Base-by-base conservation (phyloP, 2,329 filamentous ascomycete species). In the Cladosporium oxysporum region DNA sequence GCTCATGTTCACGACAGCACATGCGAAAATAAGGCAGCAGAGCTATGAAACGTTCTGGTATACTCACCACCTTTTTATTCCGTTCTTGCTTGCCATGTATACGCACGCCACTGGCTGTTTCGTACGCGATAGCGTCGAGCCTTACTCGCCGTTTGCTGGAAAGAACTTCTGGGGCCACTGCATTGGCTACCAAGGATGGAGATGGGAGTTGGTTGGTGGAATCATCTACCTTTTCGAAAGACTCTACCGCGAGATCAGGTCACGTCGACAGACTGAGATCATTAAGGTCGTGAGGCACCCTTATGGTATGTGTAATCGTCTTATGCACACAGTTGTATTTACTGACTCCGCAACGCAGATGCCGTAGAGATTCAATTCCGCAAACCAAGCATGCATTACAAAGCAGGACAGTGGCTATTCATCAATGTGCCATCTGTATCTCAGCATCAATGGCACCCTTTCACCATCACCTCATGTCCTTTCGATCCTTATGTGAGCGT, bases 31-130 rank as follows among this genome's bases (percentile, higher is more conserved):
- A 70, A 91, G 95, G 64, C 94, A 98, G 77, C 95, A 99, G 77
- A 96, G 92, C 0, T 99, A 93, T 76, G 95, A 99, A 81, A 96
- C 94, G 0, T 99, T 99, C 78, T 99, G 95, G 95, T 99, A 99
- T 80, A 97, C 93, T 0, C 95, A 99, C 79, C 95, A 99, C 75
- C 86, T 99, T n/a, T 98, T 98, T 75, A 91, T 99, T 67, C 94
- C 95, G 1, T 99, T 99, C 79, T 81, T 98, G 75, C 84, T 99
- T 53, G 94, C 87, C 55, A 88, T 99, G 71, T 99, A 98, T 80
- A 98, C 94, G 14, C 95, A 99, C 79, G 94, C 95, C 1, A 92
- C 91, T 8, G 93, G 93, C 67, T 99, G 95, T 80, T 99, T 99
- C 81, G 95, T 99, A 47, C 91, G 95, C 71, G 93, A 97, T 76